phyloP scores from a whole-genome alignment of 768 basidiomycete genomes.

The Chiua virens region DNA sequence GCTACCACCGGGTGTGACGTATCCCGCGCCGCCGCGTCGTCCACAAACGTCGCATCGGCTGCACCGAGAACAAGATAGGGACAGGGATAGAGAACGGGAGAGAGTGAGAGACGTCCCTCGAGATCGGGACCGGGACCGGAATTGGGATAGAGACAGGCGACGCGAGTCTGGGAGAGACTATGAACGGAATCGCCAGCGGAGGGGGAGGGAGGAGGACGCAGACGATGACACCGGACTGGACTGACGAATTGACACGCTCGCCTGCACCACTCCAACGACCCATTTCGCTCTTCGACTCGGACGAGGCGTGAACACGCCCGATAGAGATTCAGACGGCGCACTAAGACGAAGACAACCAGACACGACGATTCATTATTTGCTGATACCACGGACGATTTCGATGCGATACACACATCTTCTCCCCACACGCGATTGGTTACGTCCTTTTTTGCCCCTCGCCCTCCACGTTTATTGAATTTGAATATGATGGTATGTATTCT shows the following conservation, averaged over 20 bases:
- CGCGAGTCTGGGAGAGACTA: not conserved
- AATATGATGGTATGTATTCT: slow-evolving; percentile 5
- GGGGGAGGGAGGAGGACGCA: not conserved
- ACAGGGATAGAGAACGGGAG: not conserved
- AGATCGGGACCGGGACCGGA: not conserved
- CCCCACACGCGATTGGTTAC: too few species aligned
- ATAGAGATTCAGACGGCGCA: too few species aligned
- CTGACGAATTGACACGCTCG: slow-evolving; percentile 18
- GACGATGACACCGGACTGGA: slow-evolving; percentile 1
- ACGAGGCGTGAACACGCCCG: slow-evolving; percentile 8
- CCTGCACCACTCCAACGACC: slow-evolving; percentile 31
- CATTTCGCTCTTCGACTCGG: slow-evolving; percentile 33
- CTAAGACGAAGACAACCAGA: too few species aligned
- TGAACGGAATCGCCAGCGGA: not conserved
- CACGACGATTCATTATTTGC: too few species aligned
- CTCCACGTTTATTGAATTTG: not conserved
- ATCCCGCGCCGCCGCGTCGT: slow-evolving; percentile 27
- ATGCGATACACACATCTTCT: too few species aligned
- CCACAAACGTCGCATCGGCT: slow-evolving; percentile 24
- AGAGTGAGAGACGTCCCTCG: not conserved
- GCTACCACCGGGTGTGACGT: slow-evolving; percentile 25
- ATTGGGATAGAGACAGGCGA: not conserved
- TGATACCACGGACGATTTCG: too few species aligned
- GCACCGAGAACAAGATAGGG: slow-evolving; percentile 2
- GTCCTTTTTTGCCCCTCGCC: too few species aligned